phyloP scores from a whole-genome alignment of 371 early-diverging fungal species.

The Racocetra persica region DNA sequence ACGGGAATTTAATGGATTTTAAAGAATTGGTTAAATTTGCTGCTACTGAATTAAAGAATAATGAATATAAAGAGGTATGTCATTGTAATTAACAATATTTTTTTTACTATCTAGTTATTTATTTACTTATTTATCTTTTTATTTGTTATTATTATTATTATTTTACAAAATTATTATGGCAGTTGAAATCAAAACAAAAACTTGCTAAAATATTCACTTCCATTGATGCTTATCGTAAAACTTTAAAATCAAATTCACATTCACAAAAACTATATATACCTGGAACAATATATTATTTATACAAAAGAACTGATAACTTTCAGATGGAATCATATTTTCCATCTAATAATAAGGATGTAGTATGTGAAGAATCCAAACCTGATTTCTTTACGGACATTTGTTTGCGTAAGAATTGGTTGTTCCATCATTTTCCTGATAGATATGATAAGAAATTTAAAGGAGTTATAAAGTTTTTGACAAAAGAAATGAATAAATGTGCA shows the following conservation, averaged over 20 bases:
- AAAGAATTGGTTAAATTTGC: slow-evolving; percentile 68
- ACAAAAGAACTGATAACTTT: slow-evolving; percentile 2
- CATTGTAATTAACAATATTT: background rate
- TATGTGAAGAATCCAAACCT: slow-evolving; percentile 34
- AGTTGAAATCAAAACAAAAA: slow-evolving; percentile 30
- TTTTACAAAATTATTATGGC: background rate
- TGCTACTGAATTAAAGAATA: slow-evolving; percentile 46
- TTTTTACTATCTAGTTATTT: background rate
- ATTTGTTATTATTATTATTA: too few relatives aligned
- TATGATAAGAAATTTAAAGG: slow-evolving; percentile 36
- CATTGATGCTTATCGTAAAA: slow-evolving; percentile 21
- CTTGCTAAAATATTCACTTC: slow-evolving; percentile 16
- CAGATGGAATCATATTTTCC: background rate
- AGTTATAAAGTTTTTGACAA: slow-evolving; percentile 18
- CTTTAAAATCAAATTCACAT: slow-evolving; percentile 21
- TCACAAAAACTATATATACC: slow-evolving; percentile 38
- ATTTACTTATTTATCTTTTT: background rate
- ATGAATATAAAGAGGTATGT: slow-evolving; percentile 25
- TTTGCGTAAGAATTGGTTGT: slow-evolving; percentile 37
- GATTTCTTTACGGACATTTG: slow-evolving; percentile 28
- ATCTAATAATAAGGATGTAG: slow-evolving; percentile 15
- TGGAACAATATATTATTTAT: slow-evolving; percentile 35
- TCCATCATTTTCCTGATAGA: slow-evolving; percentile 41
- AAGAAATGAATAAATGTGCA: background rate
- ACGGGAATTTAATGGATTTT: slow-evolving; percentile 78